Percentiles rank a stretch among this genome's conserved stretches.
Evolutionary conservation across 2,329 filamentous ascomycete genomes (phyloP).

Genomic region (Ophiocordyceps robertsii): DNA sequence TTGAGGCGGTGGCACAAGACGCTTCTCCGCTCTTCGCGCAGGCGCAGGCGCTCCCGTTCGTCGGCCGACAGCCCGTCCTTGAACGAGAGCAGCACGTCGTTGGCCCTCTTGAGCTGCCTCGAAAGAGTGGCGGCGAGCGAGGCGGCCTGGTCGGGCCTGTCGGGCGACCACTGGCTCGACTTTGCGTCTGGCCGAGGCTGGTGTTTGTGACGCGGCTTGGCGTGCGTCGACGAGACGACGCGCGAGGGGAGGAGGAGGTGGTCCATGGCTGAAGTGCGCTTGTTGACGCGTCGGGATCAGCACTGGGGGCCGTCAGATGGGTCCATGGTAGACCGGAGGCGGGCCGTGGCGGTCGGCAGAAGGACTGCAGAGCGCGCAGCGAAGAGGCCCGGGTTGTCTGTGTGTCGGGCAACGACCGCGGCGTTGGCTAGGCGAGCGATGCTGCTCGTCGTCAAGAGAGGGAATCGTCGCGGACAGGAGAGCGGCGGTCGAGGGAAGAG

Average conservation of each 20-base stretch:
- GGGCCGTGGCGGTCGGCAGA: too few species aligned
- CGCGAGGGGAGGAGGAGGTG: slow-evolving; percentile 14
- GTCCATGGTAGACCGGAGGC: too few species aligned
- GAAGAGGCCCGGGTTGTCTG: too few species aligned
- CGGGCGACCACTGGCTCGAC: background rate
- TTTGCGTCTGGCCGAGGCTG: slow-evolving; percentile 9
- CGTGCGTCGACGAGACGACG: slow-evolving; percentile 9
- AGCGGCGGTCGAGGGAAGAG: too few species aligned
- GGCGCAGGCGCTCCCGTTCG: slow-evolving; percentile 31
- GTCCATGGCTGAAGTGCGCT: slow-evolving; percentile 8
- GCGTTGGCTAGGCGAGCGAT: too few species aligned
- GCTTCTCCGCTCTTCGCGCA: slow-evolving; percentile 45
- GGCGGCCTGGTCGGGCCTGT: background rate
- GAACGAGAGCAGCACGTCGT: slow-evolving; percentile 29
- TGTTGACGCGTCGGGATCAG: background rate
- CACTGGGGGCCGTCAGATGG: background rate
- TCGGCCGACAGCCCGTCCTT: slow-evolving; percentile 39
- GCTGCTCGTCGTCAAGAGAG: too few species aligned
- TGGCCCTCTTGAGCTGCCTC: slow-evolving; percentile 23
- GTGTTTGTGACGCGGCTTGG: slow-evolving; percentile 6
- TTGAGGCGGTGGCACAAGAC: slow-evolving; percentile 51
- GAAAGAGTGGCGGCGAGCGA: slow-evolving; percentile 12
- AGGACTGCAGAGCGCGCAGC: too few species aligned
- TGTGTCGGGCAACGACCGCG: too few species aligned
- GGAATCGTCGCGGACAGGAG: too few species aligned